A percentile compares a stretch with the other conserved stretches of the same genome.
Conservation (phyloP, 1,284 basidiomycete species). For the Leccinum insolens region DNA sequence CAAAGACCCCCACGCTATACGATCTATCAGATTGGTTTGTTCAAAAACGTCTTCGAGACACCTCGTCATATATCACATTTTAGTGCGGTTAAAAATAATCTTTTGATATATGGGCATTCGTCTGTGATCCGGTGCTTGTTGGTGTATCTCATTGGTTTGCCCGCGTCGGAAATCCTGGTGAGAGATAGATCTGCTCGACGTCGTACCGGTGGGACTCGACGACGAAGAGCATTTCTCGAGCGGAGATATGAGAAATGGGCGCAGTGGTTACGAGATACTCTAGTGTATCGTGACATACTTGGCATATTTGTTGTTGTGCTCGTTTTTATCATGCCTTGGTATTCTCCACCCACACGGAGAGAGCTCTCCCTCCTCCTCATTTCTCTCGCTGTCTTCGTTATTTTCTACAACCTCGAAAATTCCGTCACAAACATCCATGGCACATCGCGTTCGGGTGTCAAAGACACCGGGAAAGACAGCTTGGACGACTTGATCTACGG, state of each 20-base stretch:
- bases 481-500: constrained; percentile 67
- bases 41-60: too few relatives aligned
- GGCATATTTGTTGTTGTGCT: neutral
- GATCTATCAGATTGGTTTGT: too few relatives aligned
- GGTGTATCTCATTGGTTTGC: constrained; percentile 67
- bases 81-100: too few relatives aligned
- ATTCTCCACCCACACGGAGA: constrained; percentile 61
- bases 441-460: neutral
- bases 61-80: too few relatives aligned
- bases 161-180: constrained; percentile 95
- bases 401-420: constrained; percentile 68
- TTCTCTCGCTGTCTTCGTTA: constrained; percentile 58
- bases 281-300: too few relatives aligned
- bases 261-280: too few relatives aligned
- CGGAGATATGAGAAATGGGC: too few relatives aligned
- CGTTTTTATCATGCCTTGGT: constrained; percentile 52
- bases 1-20: constrained; percentile 60
- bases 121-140: constrained; percentile 98
- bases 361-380: constrained; percentile 65
- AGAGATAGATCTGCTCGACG: constrained; percentile 88
- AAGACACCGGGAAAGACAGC: constrained; percentile 43
- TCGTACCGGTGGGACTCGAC: constrained; percentile 62
- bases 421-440: constrained; percentile 44
- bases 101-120: constrained; percentile 82
- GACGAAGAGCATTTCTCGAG: too few relatives aligned